These are phyloP conservation scores for Talaromyces proteolyticus DNA, from an alignment of 495 filamentous ascomycete genomes.

Conservation along the genomic window DNA sequence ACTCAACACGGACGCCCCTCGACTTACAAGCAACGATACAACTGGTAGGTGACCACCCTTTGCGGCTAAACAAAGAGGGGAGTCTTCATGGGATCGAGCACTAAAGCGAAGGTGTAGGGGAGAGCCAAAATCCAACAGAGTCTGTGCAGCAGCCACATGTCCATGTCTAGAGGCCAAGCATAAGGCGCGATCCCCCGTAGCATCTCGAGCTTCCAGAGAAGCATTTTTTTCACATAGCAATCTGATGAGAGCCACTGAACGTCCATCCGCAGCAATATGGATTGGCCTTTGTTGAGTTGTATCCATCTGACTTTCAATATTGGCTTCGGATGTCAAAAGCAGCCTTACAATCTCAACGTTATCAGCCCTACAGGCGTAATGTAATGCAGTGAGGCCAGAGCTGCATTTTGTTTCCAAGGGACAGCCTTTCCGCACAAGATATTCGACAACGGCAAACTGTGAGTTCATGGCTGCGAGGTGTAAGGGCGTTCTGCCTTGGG, in stretches of 20 bases:
- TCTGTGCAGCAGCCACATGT: conserved; percentile 27
- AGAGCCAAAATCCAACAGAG: conserved; percentile 30
- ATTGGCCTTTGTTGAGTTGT: conserved; percentile 27
- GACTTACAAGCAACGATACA: conserved; percentile 27
- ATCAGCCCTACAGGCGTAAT: conserved; percentile 37
- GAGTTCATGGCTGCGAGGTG: conserved; percentile 35
- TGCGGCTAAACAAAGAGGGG: conserved; percentile 35
- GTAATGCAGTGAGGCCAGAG: conserved; percentile 27
- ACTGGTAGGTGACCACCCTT: conserved; percentile 30
- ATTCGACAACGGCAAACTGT: conserved; percentile 33
- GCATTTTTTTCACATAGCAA: conserved; percentile 33
- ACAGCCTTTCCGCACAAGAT: conserved; percentile 24
- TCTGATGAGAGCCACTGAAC: conserved; percentile 24
- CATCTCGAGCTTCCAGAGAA: conserved; percentile 30
- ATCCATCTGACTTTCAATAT: conserved; percentile 28
- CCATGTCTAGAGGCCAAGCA: conserved; percentile 29
- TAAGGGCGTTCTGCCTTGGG: conserved; percentile 29
- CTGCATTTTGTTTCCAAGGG: conserved; percentile 23
- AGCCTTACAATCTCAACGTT: conserved; percentile 28
- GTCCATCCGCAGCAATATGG: conserved; percentile 28
- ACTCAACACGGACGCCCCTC: conserved; percentile 30
- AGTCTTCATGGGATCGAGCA: conserved; percentile 27
- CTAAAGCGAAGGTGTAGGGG: conserved; percentile 22
- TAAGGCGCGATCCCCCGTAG: conserved; percentile 30
- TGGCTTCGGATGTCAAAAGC: conserved; percentile 31